Percentiles rank a stretch among this genome's conserved stretches.
These are phyloP conservation scores for Suillus ampliporus DNA, from an alignment of 768 basidiomycete species.

Conservation along the genomic window DNA sequence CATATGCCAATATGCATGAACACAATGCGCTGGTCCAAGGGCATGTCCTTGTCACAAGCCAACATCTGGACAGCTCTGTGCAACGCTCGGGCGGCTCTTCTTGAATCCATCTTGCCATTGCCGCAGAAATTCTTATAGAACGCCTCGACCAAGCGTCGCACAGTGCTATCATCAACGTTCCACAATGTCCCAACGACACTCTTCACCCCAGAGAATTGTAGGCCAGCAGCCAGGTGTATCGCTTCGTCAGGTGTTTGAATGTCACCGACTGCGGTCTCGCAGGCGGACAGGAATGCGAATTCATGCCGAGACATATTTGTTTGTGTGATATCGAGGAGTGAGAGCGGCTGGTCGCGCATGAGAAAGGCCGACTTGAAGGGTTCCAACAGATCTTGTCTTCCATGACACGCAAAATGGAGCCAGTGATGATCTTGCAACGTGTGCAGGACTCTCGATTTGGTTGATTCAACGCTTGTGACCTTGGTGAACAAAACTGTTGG, in stretches of 20 bases:
- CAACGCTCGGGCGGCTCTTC: constrained; percentile 8
- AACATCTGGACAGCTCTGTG: background rate
- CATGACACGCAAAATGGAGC: constrained; percentile 30
- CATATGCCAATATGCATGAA: constrained; percentile 14
- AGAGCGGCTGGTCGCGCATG: background rate
- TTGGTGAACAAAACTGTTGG: constrained; percentile 1
- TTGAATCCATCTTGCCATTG: constrained; percentile 5
- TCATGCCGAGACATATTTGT: constrained; percentile 3
- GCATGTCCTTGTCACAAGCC: constrained; percentile 1
- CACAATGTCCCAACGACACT: constrained; percentile 32
- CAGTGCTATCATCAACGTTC: constrained; percentile 14
- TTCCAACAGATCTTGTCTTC: constrained; percentile 3
- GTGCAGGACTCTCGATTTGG: background rate
- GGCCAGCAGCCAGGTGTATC: constrained; percentile 27
- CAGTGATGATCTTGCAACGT: constrained; percentile 12
- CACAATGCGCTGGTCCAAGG: constrained; percentile 4
- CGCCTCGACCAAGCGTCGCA: background rate
- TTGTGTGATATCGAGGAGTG: constrained; percentile 9
- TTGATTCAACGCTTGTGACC: background rate
- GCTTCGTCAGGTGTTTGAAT: constrained; percentile 21
- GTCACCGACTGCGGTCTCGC: constrained; percentile 24
- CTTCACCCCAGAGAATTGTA: constrained; percentile 25
- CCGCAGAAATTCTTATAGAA: constrained; percentile 7
- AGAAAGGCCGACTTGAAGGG: constrained; percentile 18
- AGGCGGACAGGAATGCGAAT: constrained; percentile 3